Percentiles rank a stretch among this genome's conserved stretches.
phyloP scores from a whole-genome alignment of 2,329 filamentous ascomycete genomes.

The Scedosporium minutisporum region DNA sequence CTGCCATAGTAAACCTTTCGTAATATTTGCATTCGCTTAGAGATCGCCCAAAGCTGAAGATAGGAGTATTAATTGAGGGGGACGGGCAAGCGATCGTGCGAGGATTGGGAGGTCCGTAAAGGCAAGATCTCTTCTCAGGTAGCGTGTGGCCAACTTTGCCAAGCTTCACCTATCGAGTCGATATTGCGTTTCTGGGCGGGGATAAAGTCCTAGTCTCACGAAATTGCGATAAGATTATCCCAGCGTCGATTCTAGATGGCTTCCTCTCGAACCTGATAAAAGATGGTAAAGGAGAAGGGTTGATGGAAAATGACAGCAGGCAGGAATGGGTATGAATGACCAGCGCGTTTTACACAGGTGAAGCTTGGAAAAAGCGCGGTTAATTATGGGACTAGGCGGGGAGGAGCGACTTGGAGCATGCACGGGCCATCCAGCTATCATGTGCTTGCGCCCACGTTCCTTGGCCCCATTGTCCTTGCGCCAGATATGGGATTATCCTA shows the following conservation, averaged over 20 bases:
- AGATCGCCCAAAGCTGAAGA: not conserved
- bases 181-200: too few species aligned
- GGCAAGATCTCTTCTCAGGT: too few species aligned
- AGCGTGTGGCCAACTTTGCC: too few species aligned
- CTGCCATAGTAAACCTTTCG: slow-evolving; percentile 6
- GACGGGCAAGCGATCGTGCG: not conserved
- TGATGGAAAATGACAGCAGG: not conserved
- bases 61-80: not conserved
- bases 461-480: too few species aligned
- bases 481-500: not conserved
- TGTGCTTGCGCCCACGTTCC: too few species aligned
- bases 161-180: too few species aligned
- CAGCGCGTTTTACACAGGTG: not conserved
- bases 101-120: not conserved
- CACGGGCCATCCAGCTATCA: not conserved
- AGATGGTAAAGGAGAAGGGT: not conserved
- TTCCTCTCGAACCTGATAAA: not conserved
- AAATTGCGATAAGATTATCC: not conserved
- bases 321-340: not conserved
- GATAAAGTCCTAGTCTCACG: too few species aligned
- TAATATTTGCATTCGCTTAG: not conserved
- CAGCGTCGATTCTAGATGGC: not conserved
- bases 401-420: not conserved
- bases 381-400: not conserved
- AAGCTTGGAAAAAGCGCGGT: slow-evolving; percentile 5